These are phyloP conservation scores for Oenanthe sinensis DNA, from an alignment of 129 eudicot species.

Conservation along the genomic window DNA sequence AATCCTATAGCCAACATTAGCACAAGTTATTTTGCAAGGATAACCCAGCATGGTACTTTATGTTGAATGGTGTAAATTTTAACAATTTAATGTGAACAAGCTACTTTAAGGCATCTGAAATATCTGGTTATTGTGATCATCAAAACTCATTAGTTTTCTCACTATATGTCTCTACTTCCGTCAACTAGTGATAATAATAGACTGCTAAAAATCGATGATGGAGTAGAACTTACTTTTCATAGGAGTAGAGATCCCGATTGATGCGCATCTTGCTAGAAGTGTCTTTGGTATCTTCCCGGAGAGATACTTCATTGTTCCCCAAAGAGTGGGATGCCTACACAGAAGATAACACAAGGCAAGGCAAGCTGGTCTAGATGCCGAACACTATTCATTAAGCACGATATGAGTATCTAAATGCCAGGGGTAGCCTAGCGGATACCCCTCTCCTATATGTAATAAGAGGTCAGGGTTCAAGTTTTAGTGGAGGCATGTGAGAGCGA, in stretches of 20 bases:
- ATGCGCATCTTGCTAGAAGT: conserved; percentile 89
- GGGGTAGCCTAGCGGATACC: background rate
- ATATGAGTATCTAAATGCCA: too few species aligned
- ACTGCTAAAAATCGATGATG: background rate
- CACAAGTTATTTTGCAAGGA: background rate
- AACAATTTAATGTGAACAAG: too few species aligned
- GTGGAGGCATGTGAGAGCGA: background rate
- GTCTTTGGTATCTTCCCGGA: conserved; percentile 94
- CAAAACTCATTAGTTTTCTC: background rate
- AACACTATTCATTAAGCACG: background rate
- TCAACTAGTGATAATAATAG: background rate
- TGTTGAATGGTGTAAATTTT: too few species aligned
- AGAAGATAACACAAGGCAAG: conserved; percentile 11
- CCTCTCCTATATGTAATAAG: background rate
- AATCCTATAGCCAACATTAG: conserved; percentile 36
- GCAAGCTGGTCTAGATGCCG: background rate
- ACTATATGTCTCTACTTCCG: background rate
- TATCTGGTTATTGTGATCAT: background rate
- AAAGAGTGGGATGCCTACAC: conserved; percentile 89
- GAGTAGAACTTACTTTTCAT: conserved; percentile 4
- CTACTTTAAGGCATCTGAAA: background rate
- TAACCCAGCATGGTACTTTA: background rate
- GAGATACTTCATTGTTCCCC: conserved; percentile 99
- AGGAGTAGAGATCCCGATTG: background rate
- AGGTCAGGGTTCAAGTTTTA: background rate